Evolutionary conservation across 2,329 filamentous ascomycete species (phyloP).

Genomic region (Colletotrichum spinosum): DNA sequence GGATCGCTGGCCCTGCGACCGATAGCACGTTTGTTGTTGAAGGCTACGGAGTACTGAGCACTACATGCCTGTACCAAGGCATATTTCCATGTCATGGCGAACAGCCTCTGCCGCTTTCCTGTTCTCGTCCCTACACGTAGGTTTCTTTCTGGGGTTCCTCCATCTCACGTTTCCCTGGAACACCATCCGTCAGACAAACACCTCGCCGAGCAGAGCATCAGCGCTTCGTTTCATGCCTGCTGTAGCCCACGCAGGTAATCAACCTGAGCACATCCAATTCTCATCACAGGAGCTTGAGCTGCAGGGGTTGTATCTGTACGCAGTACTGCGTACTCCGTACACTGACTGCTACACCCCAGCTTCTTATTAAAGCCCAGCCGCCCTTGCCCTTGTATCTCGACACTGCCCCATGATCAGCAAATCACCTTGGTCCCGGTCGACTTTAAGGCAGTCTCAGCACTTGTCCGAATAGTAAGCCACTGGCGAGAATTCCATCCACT

Average conservation of each 20-base stretch:
- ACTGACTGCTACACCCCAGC: constrained; percentile 7
- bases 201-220: not conserved
- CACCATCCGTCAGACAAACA: constrained; percentile 29
- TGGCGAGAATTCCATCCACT: no score
- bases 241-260: constrained; percentile 23
- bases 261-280: constrained; percentile 4
- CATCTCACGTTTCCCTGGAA: constrained; percentile 14
- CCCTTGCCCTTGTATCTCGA: no score
- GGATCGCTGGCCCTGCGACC: no score
- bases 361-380: not conserved
- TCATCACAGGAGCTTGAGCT: constrained; percentile 23
- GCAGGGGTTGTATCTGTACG: constrained; percentile 23
- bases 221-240: constrained; percentile 33
- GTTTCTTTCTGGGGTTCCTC: not conserved
- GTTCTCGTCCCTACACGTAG: not conserved
- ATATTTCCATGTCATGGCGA: no score
- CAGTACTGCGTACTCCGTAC: constrained; percentile 10
- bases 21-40: no score
- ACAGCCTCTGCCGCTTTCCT: not conserved
- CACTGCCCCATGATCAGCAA: not conserved
- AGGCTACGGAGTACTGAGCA: no score
- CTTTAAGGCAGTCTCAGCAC: no score
- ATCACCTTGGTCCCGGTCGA: constrained; percentile 1
- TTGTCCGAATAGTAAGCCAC: no score
- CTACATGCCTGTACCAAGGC: no score